phyloP scores from a whole-genome alignment of 305 asterid species.

The Rubia occidens region DNA sequence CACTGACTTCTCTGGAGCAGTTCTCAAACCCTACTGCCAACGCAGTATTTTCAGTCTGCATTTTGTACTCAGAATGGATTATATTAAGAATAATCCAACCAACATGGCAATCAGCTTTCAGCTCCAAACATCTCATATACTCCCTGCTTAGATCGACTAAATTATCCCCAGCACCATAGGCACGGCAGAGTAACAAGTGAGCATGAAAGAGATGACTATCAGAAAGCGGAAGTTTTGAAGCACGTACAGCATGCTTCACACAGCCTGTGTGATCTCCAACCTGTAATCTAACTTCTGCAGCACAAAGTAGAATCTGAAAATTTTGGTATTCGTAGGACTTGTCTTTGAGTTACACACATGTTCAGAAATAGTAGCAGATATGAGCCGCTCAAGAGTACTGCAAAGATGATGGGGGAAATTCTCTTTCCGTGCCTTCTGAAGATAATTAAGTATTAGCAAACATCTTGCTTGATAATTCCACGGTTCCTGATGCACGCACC shows the following conservation, averaged over 20 bases:
- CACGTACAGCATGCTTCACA: slow-evolving; percentile 46
- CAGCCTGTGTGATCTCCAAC: slow-evolving; percentile 50
- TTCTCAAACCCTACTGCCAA: slow-evolving; percentile 48
- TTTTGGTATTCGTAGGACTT: slow-evolving; percentile 37
- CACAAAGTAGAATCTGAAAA: slow-evolving; percentile 77
- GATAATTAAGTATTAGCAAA: slow-evolving; percentile 59
- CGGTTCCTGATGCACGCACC: slow-evolving; percentile 35
- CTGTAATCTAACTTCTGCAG: slow-evolving; percentile 79
- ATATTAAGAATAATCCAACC: slow-evolving; percentile 84
- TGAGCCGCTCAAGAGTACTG: slow-evolving; percentile 48
- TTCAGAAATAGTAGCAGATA: slow-evolving; percentile 48
- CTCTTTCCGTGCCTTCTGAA: slow-evolving; percentile 73
- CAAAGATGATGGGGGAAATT: slow-evolving; percentile 58
- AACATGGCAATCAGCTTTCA: slow-evolving; percentile 55
- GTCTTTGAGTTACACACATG: slow-evolving; percentile 28
- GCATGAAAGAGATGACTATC: slow-evolving; percentile 56
- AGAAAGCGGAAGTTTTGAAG: slow-evolving; percentile 46
- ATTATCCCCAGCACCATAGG: slow-evolving; percentile 57
- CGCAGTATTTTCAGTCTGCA: slow-evolving; percentile 40
- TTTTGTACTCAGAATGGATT: slow-evolving; percentile 53
- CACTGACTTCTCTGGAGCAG: slow-evolving; percentile 55
- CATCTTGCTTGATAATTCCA: slow-evolving; percentile 73
- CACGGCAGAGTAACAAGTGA: slow-evolving; percentile 81
- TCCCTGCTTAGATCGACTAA: slow-evolving; percentile 36
- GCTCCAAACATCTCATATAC: slow-evolving; percentile 65